Evolutionary conservation across 306 rosid genomes (phyloP), one percentile per base, ranked within the genome.

Genomic region (Macrotyloma uniflorum): DNA sequence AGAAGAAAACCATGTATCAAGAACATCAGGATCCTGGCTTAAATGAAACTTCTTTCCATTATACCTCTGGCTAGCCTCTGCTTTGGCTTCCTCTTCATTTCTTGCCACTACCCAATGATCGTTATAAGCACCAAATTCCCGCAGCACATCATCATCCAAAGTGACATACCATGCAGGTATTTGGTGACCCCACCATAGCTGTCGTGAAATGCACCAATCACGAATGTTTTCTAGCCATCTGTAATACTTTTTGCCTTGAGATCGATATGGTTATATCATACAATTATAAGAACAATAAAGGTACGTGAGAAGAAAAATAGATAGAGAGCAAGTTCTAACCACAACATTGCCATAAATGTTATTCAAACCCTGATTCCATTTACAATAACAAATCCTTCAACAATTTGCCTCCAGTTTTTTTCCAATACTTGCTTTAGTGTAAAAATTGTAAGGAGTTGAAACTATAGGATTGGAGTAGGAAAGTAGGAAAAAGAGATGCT

Each of bases 101-200:
- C 90, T 87, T 43, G 93, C 97, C 78, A 93, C 96, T 72, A 93
- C 83, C 98, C 99, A 95, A 59, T 87, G 97, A 74, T 95, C 97
- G 40, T 40, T 72, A 62, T 87, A 86, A 38, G 80, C 89, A 47
- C 99, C 99, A 46, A 89, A 81, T 80, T 93, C 97, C 87, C 84
- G 87, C 64, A 81, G 83, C 50, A 51, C 50, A 68, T 93, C 99
- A 83, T 87, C 96, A 74, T 93, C 94, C 71, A 86, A 72, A 12
- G 88, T 74, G 57, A 87, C 91, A 75, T 93, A 95, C 98, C 98
- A 95, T 26, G 98, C 98, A 83, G 99, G 99, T 75, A 93, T 80
- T 28, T 87, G 93, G 76, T 95, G 99, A 78, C 99, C 99, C 98
- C 99, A 95, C 99, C 99, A 95, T 14, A 95, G 93, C 84, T 95